A percentile compares a stretch with the other conserved stretches of the same genome.
phyloP scores from a whole-genome alignment of 306 rosid genomes.

The Canavalia ensiformis region DNA sequence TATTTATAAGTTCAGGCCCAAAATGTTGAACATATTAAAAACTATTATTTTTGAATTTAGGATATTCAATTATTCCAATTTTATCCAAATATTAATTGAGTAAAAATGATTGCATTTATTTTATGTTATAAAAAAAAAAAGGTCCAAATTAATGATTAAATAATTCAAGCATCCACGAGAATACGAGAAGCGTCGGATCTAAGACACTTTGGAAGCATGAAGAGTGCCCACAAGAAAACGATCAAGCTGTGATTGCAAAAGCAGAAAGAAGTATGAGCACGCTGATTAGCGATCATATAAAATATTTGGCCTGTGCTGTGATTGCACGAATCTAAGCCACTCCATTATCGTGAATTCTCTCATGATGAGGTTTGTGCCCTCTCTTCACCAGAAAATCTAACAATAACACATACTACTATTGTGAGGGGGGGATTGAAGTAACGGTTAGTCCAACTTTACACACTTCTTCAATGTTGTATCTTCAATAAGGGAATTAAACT shows the following conservation, averaged over 20 bases:
- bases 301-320: slow-evolving; percentile 2
- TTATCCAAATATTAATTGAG: too few species aligned
- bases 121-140: background rate
- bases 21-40: too few species aligned
- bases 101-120: too few species aligned
- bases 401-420: background rate
- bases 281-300: slow-evolving; percentile 3
- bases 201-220: slow-evolving; percentile 12
- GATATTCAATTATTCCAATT: too few species aligned
- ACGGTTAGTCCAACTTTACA: slow-evolving; percentile 16
- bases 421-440: background rate
- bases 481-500: slow-evolving; percentile 13
- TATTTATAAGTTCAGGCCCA: too few species aligned
- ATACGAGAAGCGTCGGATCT: slow-evolving; percentile 13
- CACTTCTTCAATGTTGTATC: background rate
- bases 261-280: slow-evolving; percentile 7
- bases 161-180: background rate
- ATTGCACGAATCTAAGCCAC: slow-evolving; percentile 21
- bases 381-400: background rate
- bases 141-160: slow-evolving; percentile 4
- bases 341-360: slow-evolving; percentile 19
- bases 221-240: slow-evolving; percentile 31
- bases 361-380: background rate
- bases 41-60: too few species aligned
- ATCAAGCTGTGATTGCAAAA: slow-evolving; percentile 23